Base-by-base conservation (phyloP, 345 rosid species). In the Jatropha curcas region DNA sequence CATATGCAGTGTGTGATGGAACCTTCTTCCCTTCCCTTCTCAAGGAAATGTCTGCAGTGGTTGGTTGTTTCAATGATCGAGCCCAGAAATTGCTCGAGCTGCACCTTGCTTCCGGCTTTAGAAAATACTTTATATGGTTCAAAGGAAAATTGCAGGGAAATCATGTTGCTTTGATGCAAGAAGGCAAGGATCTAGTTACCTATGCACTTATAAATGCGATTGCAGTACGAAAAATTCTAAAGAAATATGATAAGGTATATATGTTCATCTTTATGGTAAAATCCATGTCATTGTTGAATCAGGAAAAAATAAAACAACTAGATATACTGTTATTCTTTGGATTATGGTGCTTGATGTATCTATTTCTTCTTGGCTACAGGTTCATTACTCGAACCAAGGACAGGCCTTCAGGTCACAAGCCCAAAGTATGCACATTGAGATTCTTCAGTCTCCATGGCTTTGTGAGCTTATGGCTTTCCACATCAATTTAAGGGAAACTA, bases 201-300 rank as follows among this genome's bases (percentile, higher is more conserved):
- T 95, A 95, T 79, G 99, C 99, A 1, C 84, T 90, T 16, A 89
- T 95, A 56, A 91, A 95, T 68, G 91, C 99, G 2, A 79, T 81
- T 4, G 99, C 98, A 8, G 86, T 95, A 45, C 79, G 96, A 45
- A 95, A 95, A 79, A 95, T 95, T 67, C 91, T 92, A 28, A 95
- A 95, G 84, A 95, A 92, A 79, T 95, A 95, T 59, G 99, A 95
- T 74, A 94, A 94, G 95, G 97, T 89, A 71, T n/a, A n/a, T n/a
- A n/a, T 6, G 70, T 24, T 66, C 25, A 4, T 25, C 39, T 45
- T 31, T 20, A 2, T 12, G 30, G 28, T 50, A 67, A 24, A 60
- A 46, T 30, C n/a, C 9, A 31, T n/a, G 1, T 8, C 13, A 16
- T 3, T 45, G 14, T 41, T 41, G 5, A 69, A 16, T 37, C 35